phyloP scores from a whole-genome alignment of 2,329 filamentous ascomycete genomes.

The Fusarium sterilihyphosum region DNA sequence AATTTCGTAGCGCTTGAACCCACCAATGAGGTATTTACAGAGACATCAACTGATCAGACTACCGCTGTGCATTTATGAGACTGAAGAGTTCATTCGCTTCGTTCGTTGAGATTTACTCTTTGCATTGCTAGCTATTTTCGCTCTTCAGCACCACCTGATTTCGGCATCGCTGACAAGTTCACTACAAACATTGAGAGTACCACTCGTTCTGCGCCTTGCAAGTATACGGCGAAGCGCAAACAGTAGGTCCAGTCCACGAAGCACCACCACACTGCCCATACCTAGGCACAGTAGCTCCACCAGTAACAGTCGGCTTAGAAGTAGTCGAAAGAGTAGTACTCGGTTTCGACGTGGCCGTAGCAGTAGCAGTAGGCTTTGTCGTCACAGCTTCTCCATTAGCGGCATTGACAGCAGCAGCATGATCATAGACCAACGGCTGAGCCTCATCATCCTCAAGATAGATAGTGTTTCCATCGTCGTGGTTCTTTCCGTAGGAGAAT shows the following conservation, averaged over 20 bases:
- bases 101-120: too few species aligned
- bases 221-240: slow-evolving; percentile 14
- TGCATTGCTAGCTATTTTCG: too few species aligned
- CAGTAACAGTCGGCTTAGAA: slow-evolving; percentile 15
- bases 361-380: background rate
- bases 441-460: slow-evolving; percentile 62
- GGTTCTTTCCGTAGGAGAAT: slow-evolving; percentile 63
- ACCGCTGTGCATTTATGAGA: too few species aligned
- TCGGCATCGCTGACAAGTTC: too few species aligned
- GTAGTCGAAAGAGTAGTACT: background rate
- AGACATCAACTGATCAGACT: too few species aligned
- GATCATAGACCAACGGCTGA: slow-evolving; percentile 54
- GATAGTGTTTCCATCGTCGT: slow-evolving; percentile 67
- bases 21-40: too few species aligned
- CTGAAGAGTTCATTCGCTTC: too few species aligned
- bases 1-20: too few species aligned
- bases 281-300: slow-evolving; percentile 4
- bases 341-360: background rate
- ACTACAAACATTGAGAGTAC: too few species aligned
- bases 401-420: slow-evolving; percentile 54
- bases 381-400: slow-evolving; percentile 44
- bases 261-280: slow-evolving; percentile 28
- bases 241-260: slow-evolving; percentile 22
- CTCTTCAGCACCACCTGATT: too few species aligned
- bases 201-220: slow-evolving; percentile 26